Base-by-base conservation (phyloP, 306 rosid genomes). In the Malus asiatica region DNA sequence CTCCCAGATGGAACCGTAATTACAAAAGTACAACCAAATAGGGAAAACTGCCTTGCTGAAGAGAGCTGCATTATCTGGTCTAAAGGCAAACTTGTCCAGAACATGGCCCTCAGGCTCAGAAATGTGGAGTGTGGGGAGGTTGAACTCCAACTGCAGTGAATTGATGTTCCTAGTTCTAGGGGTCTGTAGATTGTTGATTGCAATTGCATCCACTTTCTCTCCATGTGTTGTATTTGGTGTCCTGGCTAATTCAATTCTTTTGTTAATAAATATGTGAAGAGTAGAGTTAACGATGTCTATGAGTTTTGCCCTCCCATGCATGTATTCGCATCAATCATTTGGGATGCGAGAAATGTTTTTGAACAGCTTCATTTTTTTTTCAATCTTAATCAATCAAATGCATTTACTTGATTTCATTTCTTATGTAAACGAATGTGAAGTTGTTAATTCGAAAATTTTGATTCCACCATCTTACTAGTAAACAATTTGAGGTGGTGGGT, bases 121-220 rank as follows among this genome's bases (percentile, higher is more conserved):
- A 86, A 93, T 80, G 98, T 91, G 42, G 98, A 93, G 76, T 40
- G 71, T 55, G 97, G 94, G 8, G 97, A 91, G 82, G 82, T 91
- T 65, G 96, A 91, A 68, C 87, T 93, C 11, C 89, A 91, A 18
- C 72, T 93, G 81, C 72, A 81, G 66, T 93, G 98, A 97, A 75
- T 89, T 84, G 88, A 90, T 84, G 70, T 93, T 86, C 86, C 91
- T 78, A 83, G 86, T 72, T 84, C 96, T 32, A 86, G 27, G 80
- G 84, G 81, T 57, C 48, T 83, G 18, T 86, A 86, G 61, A 68
- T 42, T 55, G n/a, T 55, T 20, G 23, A 55, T 55, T 55, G 23
- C 60, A 20, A 20, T 55, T 51, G 38, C 18, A 33, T 14, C 16
- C 40, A 35, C 40, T 52, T 25, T 9, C 13, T n/a, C 2, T 57